Conservation (phyloP, 2,329 filamentous ascomycete species). For the Fusarium sp. region DNA sequence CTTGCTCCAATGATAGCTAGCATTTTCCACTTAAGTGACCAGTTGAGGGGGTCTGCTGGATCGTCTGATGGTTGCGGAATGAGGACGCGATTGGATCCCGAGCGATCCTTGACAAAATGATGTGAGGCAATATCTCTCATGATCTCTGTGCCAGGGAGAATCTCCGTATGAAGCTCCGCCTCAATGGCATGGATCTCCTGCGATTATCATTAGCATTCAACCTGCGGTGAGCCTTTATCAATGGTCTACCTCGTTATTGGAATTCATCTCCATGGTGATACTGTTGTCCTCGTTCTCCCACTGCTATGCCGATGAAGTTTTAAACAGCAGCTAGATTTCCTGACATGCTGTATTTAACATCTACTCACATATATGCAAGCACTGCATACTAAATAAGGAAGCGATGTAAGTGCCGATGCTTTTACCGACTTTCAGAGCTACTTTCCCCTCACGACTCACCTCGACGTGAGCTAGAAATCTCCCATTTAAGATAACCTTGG, state of each 20-base stretch:
- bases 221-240: rapidly evolving
- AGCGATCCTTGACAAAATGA: background rate
- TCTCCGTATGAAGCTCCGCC: background rate
- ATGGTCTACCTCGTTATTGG: background rate
- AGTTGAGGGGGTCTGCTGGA: background rate
- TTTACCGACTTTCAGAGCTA: background rate
- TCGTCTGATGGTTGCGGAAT: background rate
- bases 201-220: background rate
- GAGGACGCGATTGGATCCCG: background rate
- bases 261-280: background rate
- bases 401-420: background rate
- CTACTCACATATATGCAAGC: background rate
- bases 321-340: too few relatives aligned
- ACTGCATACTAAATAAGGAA: background rate
- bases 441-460: background rate
- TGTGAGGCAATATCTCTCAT: background rate
- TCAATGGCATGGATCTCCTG: background rate
- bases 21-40: background rate
- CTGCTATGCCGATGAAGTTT: background rate
- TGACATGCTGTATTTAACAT: background rate
- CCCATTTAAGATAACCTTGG: background rate
- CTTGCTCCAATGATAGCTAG: background rate
- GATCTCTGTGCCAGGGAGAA: background rate
- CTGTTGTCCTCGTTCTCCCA: background rate
- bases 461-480: background rate